Evolutionary conservation across 106 monocot genomes (phyloP).

Genomic region (Chionographis japonica): DNA sequence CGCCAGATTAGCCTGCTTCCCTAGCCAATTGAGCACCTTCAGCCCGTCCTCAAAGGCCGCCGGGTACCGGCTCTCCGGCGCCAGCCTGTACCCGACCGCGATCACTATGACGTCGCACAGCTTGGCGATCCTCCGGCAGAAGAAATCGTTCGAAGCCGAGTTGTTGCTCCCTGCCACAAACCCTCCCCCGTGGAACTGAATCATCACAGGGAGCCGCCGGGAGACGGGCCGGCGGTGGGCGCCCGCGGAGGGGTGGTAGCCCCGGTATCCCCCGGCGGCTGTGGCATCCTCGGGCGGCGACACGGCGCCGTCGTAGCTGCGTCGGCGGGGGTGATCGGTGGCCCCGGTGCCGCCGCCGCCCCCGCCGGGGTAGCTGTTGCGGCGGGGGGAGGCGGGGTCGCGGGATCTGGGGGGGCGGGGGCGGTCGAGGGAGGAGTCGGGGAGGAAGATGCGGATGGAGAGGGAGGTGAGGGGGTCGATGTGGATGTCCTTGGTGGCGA

Average conservation of each 20-base stretch:
- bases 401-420: not conserved
- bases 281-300: not conserved
- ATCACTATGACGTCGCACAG: constrained; percentile 75
- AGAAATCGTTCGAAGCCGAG: constrained; percentile 73
- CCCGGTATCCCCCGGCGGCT: constrained; percentile 25
- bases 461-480: constrained; percentile 84
- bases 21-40: constrained; percentile 73
- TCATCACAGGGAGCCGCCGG: constrained; percentile 59
- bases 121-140: constrained; percentile 79
- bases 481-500: constrained; percentile 90
- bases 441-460: constrained; percentile 93
- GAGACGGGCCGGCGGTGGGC: constrained; percentile 1
- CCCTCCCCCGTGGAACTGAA: constrained; percentile 91
- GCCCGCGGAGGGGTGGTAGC: constrained; percentile 53
- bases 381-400: not conserved
- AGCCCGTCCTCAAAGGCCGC: constrained; percentile 90
- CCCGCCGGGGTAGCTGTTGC: not conserved
- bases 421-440: constrained; percentile 33
- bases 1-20: constrained; percentile 85
- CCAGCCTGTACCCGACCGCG: constrained; percentile 86
- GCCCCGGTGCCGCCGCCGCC: not conserved
- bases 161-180: constrained; percentile 70
- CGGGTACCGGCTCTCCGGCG: constrained; percentile 87
- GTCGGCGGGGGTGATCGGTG: constrained; percentile 18
- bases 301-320: constrained; percentile 20